These are phyloP conservation scores for Ceraceosorus guamensis DNA, from an alignment of 1,284 basidiomycete species.

Conservation along the genomic window DNA sequence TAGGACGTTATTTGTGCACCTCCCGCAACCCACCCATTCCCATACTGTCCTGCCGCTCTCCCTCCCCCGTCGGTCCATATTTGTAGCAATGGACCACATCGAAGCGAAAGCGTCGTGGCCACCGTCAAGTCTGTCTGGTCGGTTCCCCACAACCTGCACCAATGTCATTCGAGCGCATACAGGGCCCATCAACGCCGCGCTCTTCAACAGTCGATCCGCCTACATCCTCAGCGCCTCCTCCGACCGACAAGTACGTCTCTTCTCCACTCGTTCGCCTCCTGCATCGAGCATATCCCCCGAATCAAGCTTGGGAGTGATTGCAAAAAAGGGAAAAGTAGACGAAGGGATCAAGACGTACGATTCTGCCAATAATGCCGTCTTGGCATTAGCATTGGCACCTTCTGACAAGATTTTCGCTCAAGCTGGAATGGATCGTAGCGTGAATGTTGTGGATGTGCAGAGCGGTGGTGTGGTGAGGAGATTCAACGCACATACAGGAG, in stretches of 20 bases:
- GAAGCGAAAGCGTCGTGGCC: too few species aligned
- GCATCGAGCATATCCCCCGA: not conserved
- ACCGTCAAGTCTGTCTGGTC: too few species aligned
- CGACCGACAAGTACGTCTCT: not conserved
- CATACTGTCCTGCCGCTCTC: too few species aligned
- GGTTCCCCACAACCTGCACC: too few species aligned
- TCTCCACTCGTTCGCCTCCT: not conserved
- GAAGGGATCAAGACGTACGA: not conserved
- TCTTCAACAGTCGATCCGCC: not conserved
- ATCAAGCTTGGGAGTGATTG: too few species aligned
- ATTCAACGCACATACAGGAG: conserved; percentile 78
- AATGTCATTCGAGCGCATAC: not conserved
- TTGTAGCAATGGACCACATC: too few species aligned
- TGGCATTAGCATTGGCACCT: conserved; percentile 74
- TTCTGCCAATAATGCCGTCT: conserved; percentile 18
- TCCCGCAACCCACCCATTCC: too few species aligned
- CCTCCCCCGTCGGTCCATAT: too few species aligned
- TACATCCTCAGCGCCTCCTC: not conserved
- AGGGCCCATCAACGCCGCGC: not conserved
- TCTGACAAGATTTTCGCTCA: conserved; percentile 92
- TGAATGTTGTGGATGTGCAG: conserved; percentile 92
- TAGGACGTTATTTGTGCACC: too few species aligned
- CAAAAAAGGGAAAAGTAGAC: too few species aligned
- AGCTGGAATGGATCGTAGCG: conserved; percentile 82
- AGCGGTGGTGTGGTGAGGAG: conserved; percentile 72